Conservation (phyloP, 202 grass and related monocot genomes). For the Panicum hallii region DNA sequence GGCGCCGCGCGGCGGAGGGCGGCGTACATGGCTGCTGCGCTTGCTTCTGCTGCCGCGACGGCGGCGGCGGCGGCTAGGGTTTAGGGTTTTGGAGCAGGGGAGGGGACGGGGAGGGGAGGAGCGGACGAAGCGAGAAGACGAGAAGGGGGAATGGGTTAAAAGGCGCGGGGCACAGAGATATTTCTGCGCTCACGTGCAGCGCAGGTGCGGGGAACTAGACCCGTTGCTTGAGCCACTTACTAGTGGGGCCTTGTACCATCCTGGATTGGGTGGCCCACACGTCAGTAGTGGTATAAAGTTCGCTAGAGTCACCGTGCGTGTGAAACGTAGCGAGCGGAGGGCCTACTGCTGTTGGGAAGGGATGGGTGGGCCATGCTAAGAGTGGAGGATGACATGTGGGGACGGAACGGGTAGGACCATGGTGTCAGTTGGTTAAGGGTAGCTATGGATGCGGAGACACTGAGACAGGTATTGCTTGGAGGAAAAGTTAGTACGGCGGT, state of each 20-base stretch:
- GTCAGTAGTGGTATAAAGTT: rapidly evolving
- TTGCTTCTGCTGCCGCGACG: neutral
- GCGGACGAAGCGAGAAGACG: neutral
- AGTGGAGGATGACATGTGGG: conserved; percentile 17
- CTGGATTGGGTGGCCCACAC: rapidly evolving
- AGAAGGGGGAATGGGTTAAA: conserved; percentile 28
- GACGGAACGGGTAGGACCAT: rapidly evolving
- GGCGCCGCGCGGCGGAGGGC: conserved; percentile 53
- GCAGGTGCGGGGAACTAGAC: neutral
- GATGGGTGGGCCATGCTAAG: rapidly evolving
- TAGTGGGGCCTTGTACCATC: rapidly evolving
- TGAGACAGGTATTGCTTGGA: conserved; percentile 27
- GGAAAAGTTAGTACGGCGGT: conserved; percentile 32
- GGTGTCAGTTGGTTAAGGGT: neutral
- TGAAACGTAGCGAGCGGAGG: neutral
- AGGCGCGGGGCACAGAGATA: conserved; percentile 21
- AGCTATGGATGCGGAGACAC: rapidly evolving
- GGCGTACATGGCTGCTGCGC: conserved; percentile 40
- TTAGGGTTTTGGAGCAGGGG: conserved; percentile 44
- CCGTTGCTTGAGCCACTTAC: neutral
- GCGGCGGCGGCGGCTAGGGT: conserved; percentile 52
- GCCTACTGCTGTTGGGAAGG: rapidly evolving
- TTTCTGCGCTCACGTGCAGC: conserved; percentile 1
- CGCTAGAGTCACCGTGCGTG: rapidly evolving
- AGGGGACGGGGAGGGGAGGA: too few relatives aligned